Evolutionary conservation across 2,329 filamentous ascomycete genomes (phyloP).

Genomic region (Stachybotrys chartarum): DNA sequence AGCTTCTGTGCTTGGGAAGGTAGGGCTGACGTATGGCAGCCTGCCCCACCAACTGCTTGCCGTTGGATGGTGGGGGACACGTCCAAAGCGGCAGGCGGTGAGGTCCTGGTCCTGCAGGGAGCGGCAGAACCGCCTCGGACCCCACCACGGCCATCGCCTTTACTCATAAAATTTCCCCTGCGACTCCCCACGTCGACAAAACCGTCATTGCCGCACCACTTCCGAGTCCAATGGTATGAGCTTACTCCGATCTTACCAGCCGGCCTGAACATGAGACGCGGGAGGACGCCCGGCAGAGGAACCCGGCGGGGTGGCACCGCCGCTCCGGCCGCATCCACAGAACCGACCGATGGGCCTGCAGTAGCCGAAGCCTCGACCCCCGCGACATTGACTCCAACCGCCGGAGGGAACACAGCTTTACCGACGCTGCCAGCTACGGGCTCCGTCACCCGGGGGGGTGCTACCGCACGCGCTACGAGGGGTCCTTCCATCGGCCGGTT

Average conservation of each 20-base stretch:
- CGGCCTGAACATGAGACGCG: constrained; percentile 20
- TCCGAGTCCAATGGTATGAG: neutral
- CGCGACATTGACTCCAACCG: constrained; percentile 9
- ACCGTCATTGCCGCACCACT: neutral
- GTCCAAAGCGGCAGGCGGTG: neutral
- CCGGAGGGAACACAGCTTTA: constrained; percentile 3
- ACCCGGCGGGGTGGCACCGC: constrained; percentile 21
- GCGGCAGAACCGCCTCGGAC: neutral
- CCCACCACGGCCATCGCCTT: neutral
- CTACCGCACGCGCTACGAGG: constrained; percentile 25
- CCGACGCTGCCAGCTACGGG: constrained; percentile 6
- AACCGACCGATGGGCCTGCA: constrained; percentile 9
- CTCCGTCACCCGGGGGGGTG: constrained; percentile 21
- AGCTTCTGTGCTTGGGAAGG: neutral
- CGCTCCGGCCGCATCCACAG: constrained; percentile 6
- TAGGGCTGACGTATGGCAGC: neutral
- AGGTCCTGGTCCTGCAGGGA: neutral
- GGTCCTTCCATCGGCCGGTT: constrained; percentile 33
- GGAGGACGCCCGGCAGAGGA: constrained; percentile 22
- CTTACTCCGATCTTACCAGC: neutral
- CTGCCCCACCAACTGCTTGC: neutral
- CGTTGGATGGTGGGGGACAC: neutral
- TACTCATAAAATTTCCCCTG: neutral
- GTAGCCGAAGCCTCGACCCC: constrained; percentile 8
- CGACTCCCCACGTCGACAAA: neutral